Evolutionary conservation across 2,329 filamentous ascomycete genomes (phyloP), one percentile per base, ranked within the genome.

Genomic region (Alternaria arborescens): DNA sequence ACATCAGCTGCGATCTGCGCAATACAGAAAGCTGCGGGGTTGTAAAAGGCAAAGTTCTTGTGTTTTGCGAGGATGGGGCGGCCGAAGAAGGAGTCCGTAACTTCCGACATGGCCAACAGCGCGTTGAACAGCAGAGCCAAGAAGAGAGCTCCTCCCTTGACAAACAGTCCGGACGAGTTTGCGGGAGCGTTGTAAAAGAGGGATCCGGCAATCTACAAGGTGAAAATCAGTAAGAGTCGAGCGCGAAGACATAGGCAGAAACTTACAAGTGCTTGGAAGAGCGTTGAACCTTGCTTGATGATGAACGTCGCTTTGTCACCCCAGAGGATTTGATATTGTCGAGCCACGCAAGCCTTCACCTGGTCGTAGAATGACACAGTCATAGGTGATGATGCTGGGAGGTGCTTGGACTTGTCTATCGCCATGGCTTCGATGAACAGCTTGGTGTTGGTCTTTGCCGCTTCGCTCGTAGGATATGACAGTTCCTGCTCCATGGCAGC

Each of bases 21-120:
- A 85, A 80, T 68, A 93, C 84, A 14, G 86, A 81, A 72, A 90
- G 92, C 90, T 7, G 90, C 92, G 0, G 94, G 92, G 71, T 96
- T 93, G 72, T 95, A 96, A 26, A 97, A 85, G n/a, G 92, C 92
- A 73, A 96, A 97, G 52, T 89, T 87, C 56, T 85, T 81, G 68
- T 97, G 93, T 75, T 97, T 97, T 70, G 96, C 92, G 55, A 97
- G 90, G 69, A 97, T 95, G 1, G 91, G 91, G 26, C 89, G 83
- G 18, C 87, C 87, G 12, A 77, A 80, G 67, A 88, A 91, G 0
- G 87, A 66, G 28, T 74, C 73, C 0, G 68, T 88, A 1, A 91
- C 88, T 73, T 92, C 89, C 1, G 87, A 84, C 82, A 91, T 87
- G 22, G 87, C 83, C 1, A 90, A 71, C 8, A 91, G 77, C 57